Evolutionary conservation across 805 yeast genomes (phyloP), one percentile per base, ranked within the genome.

Genomic region (Yamadazyma tumulicola): DNA sequence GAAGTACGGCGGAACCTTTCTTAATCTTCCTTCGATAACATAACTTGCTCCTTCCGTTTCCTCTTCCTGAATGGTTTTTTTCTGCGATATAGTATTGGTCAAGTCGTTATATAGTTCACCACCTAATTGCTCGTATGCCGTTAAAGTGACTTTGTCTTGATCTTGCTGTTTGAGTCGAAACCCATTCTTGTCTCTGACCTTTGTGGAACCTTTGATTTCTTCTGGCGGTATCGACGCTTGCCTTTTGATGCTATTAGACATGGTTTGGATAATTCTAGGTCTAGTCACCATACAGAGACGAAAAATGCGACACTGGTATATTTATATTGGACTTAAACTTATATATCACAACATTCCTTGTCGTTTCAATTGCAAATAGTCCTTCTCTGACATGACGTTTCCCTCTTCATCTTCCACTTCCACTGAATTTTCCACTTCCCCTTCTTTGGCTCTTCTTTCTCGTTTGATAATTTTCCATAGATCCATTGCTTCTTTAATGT

Each of bases 371-470:
- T 93, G 97, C 13, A 79, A 70, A 57, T 85, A 91, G 27, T 86
- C 89, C 46, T 77, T 76, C 47, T 79, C 81, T 21, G 83, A 75
- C 94, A 91, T 83, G 11, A 86, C 95, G 52, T 93, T 91, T 8
- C 97, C 98, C 12, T 86, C 88, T 1, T 77, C 82, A 52, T 93
- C 97, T 55, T 91, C 97, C 22, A 89, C 84, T 56, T 93, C 95
- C 9, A 81, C 71, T 1, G 77, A 75, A 34, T 69, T 66, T 43
- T 81, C 84, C 29, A 50, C 53, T 34, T 69, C 64, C 16, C 62
- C 63, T 20, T 67, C 65, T 33, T 57, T 57, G 7, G 54, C 46
- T 26, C 72, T 53, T 4, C 51, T 46, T 31, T 65, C 64, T 32
- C 53, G 48, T 36, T 63, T 62, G 7, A 80, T 41, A 18, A 59